Base-by-base conservation (phyloP, 2,329 filamentous ascomycete species). In the Xylaria multiplex region DNA sequence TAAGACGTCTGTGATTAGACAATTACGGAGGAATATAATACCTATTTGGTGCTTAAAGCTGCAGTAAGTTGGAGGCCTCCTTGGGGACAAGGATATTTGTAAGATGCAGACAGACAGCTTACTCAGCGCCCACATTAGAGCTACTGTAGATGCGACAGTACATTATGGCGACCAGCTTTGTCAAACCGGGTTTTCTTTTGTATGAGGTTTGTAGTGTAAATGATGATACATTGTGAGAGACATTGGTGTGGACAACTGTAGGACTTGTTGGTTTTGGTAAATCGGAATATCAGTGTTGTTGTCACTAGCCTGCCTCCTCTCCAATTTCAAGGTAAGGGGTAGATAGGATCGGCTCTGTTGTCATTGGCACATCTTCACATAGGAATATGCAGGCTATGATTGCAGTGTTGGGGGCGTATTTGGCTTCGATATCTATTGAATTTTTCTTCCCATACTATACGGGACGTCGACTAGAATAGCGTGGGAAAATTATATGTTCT, bases 11-110 rank as follows among this genome's bases (percentile, higher is more conserved):
- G 9, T 35, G 37, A 40, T 40, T 40, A 13, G 37, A 11, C 14
- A 13, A 40, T 40, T 14, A 5, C 37, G 3, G 13, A 40, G 9
- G 37, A 19, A 9, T 59, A 42, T 32, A 19, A 9, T 59, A 42
- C 45, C 8, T 37, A 37, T 37, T 37, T 13, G 35, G 35, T 37
- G 11, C 35, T 13, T 43, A 24, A 49, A 32, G 11, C 19, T 6
- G 14, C 35, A 24, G n/a, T 40, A 49, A 57, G 60, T 43, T 14
- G 60, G 60, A 62, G 60, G 60, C 60, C 60, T 62, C 60, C 35
- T 22, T 27, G 5, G 3, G 32, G 22, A 49, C 19, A 5, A 11
- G 30, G 42, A 24, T 16, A 13, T 43, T 27, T 22, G 37, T 14
- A 40, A 40, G 37, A 40, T 40, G 37, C 37, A 40, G 37, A 14